Conservation (phyloP, 305 asterid species). For the Euphrasia arctica region DNA sequence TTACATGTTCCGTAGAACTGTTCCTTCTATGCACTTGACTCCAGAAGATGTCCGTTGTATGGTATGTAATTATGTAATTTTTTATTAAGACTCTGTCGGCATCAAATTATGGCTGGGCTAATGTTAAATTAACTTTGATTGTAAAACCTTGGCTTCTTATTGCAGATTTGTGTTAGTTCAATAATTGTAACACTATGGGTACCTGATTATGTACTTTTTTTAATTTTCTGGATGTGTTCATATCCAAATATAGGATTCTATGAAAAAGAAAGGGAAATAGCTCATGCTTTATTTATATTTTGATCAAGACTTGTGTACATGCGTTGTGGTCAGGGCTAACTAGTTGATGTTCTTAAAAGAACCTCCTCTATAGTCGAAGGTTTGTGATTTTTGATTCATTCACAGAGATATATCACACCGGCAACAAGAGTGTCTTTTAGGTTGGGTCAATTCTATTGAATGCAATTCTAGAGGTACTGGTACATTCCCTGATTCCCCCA, state of each 20-base stretch:
- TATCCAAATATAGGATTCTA: not conserved
- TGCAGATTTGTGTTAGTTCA: constrained; percentile 15
- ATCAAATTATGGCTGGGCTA: not conserved
- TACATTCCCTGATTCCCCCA: too few relatives aligned
- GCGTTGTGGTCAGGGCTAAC: not conserved
- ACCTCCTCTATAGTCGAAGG: not conserved
- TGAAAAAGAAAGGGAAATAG: not conserved
- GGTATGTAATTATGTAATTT: constrained; percentile 44
- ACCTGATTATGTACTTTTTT: not conserved
- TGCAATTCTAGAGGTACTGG: not conserved
- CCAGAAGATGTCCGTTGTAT: constrained; percentile 91
- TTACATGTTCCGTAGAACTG: constrained; percentile 99
- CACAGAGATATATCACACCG: not conserved
- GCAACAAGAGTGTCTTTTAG: not conserved
- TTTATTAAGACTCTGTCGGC: not conserved
- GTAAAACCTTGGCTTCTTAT: constrained; percentile 6
- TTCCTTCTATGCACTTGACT: constrained; percentile 83
- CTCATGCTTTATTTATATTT: not conserved
- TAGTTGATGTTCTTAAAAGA: not conserved
- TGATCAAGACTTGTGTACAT: not conserved
- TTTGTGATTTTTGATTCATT: not conserved
- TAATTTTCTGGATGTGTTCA: not conserved
- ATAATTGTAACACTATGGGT: constrained; percentile 16
- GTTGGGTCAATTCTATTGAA: not conserved
- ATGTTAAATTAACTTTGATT: constrained; percentile 20